Conservation (phyloP, 305 asterid species). For the Plantago rigida region DNA sequence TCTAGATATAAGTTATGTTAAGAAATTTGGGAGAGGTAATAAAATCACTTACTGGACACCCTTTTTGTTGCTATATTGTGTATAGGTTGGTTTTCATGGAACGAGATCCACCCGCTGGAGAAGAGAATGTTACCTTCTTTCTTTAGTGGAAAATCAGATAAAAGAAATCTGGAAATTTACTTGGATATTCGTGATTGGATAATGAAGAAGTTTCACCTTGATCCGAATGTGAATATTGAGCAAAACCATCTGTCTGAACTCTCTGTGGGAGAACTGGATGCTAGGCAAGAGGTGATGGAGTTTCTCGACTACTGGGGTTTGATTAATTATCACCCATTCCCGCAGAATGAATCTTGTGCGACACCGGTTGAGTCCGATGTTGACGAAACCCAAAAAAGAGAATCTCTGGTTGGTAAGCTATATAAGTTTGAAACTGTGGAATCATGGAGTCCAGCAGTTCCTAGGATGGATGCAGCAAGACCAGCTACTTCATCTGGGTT, state of each 20-base stretch:
- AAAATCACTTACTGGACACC: conserved; percentile 2
- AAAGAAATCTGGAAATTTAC: conserved; percentile 65
- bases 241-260: conserved; percentile 66
- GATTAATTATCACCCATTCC: conserved; percentile 88
- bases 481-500: conserved; percentile 61
- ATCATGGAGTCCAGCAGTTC: conserved; percentile 46
- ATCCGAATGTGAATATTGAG: conserved; percentile 55
- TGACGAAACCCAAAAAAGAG: conserved; percentile 37
- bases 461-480: conserved; percentile 40
- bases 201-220: conserved; percentile 62
- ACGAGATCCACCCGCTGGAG: conserved; percentile 70
- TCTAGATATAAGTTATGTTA: conserved; percentile 4
- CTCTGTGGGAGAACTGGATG: conserved; percentile 61
- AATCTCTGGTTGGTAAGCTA: conserved; percentile 51
- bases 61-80: conserved; percentile 13
- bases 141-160: conserved; percentile 72
- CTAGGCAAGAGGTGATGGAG: conserved; percentile 86
- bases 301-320: conserved; percentile 96
- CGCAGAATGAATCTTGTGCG: conserved; percentile 40
- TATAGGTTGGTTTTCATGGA: conserved; percentile 98
- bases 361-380: conserved; percentile 35
- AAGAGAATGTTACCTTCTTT: conserved; percentile 69
- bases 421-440: conserved; percentile 65
- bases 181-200: conserved; percentile 81
- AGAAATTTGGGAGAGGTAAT: not conserved